A percentile compares a stretch with the other conserved stretches of the same genome.
Evolutionary conservation across 2,329 filamentous ascomycete genomes (phyloP).

Genomic region (Cryphonectria carpinicola): DNA sequence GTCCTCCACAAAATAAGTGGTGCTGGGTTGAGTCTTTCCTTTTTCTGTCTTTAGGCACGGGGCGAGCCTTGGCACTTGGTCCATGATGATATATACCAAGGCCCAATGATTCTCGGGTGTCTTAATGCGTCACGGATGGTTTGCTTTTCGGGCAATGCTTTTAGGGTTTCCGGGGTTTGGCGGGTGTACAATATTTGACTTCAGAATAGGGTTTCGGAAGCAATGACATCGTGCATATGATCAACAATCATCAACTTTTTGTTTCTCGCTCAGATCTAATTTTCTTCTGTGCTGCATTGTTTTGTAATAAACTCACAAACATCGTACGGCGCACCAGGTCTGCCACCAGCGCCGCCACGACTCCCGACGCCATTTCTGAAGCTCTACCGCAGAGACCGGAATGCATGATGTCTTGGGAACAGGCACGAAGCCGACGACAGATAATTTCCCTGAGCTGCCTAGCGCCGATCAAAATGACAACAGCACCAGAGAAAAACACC

Average conservation of each 20-base stretch:
- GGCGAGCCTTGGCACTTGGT: constrained; percentile 60
- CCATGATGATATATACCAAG: constrained; percentile 60
- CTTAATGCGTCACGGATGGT: constrained; percentile 77
- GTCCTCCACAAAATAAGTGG: constrained; percentile 92
- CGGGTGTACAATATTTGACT: constrained; percentile 72
- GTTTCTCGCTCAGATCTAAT: not conserved
- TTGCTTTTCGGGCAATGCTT: constrained; percentile 64
- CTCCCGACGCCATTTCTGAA: not conserved
- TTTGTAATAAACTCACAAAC: not conserved
- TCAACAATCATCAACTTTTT: constrained; percentile 35
- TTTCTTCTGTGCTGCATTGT: not conserved
- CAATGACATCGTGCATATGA: constrained; percentile 67
- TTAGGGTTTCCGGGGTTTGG: constrained; percentile 71
- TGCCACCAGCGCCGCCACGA: not conserved
- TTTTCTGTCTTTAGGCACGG: constrained; percentile 61
- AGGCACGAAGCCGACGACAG: not conserved
- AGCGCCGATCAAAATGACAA: not conserved
- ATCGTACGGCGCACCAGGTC: not conserved
- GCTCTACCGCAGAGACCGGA: not conserved
- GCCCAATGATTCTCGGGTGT: constrained; percentile 54
- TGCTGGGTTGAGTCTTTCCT: constrained; percentile 46
- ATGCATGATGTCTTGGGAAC: not conserved
- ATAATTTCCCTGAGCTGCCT: not conserved
- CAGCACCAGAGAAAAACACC: not conserved
- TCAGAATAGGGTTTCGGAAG: constrained; percentile 64